A percentile compares a stretch with the other conserved stretches of the same genome.
Evolutionary conservation across 306 rosid genomes (phyloP).

Genomic region (Alnus rubra): DNA sequence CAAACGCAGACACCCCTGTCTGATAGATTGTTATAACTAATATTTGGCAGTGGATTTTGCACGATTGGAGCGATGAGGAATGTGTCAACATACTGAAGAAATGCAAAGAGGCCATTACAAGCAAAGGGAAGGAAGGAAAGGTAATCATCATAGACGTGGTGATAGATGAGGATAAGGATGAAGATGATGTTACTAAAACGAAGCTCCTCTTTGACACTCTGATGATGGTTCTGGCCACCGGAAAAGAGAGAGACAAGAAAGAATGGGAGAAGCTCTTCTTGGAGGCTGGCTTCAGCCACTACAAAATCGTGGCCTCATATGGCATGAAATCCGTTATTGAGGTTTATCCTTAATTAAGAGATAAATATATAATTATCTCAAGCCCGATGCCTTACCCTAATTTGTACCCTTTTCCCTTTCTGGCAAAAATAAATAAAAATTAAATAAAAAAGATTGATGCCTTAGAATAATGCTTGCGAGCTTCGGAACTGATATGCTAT

Average conservation of each 20-base stretch:
- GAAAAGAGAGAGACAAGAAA: conserved; percentile 44
- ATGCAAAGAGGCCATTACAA: conserved; percentile 48
- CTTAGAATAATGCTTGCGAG: no score
- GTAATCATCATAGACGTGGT: conserved; percentile 54
- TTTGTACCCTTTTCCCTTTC: no score
- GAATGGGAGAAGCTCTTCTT: conserved; percentile 59
- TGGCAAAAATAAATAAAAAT: no score
- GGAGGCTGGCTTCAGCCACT: conserved; percentile 48
- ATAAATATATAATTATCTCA: no score
- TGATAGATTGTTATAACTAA: not conserved
- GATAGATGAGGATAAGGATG: conserved; percentile 36
- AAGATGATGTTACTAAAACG: conserved; percentile 27
- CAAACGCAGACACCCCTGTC: no score
- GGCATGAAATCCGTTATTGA: conserved; percentile 59
- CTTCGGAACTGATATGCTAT: no score
- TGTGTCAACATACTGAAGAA: conserved; percentile 45
- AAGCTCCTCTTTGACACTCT: conserved; percentile 46
- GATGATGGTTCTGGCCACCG: conserved; percentile 41
- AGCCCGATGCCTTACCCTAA: no score
- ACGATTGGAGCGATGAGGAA: conserved; percentile 45
- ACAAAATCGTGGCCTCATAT: conserved; percentile 34
- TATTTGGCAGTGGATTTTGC: conserved; percentile 43
- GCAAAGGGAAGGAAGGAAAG: conserved; percentile 40
- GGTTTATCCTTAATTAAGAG: conserved; percentile 37
- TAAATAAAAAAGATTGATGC: no score